These are phyloP conservation scores for Naumovozyma baii DNA, from an alignment of 805 yeast species.

Conservation along the genomic window DNA sequence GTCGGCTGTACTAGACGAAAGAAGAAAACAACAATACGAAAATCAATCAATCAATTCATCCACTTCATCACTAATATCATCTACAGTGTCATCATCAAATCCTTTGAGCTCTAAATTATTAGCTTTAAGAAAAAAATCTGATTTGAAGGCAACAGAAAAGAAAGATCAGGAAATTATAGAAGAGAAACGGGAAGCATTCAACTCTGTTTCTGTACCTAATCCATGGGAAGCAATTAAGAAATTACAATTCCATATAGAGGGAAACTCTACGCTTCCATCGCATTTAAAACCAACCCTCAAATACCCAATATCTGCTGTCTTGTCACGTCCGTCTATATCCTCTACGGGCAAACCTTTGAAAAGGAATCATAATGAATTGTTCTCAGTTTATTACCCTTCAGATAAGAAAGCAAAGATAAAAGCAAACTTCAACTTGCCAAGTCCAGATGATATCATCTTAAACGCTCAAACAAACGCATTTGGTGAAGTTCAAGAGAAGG, in stretches of 20 bases:
- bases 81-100: neutral
- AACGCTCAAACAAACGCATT: slow-evolving; percentile 47
- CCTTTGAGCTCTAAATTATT: slow-evolving; percentile 2
- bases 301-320: too few relatives aligned
- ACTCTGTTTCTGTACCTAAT: neutral
- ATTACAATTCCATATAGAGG: neutral
- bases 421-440: slow-evolving; percentile 52
- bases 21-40: neutral
- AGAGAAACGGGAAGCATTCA: neutral
- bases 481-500: slow-evolving; percentile 24
- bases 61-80: slow-evolving; percentile 2
- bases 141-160: neutral
- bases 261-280: too few relatives aligned
- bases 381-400: slow-evolving; percentile 21
- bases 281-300: too few relatives aligned
- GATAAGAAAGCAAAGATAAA: slow-evolving; percentile 36
- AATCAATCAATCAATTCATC: too few relatives aligned
- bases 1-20: neutral
- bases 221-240: neutral
- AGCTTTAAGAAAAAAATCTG: neutral
- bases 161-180: neutral
- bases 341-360: too few relatives aligned
- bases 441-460: slow-evolving; percentile 72
- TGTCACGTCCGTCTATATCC: too few relatives aligned
- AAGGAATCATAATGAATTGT: slow-evolving; percentile 22